These are phyloP conservation scores for Phytophthora nicotianae DNA, from an alignment of 352 stramenopile genomes.

Conservation along the genomic window DNA sequence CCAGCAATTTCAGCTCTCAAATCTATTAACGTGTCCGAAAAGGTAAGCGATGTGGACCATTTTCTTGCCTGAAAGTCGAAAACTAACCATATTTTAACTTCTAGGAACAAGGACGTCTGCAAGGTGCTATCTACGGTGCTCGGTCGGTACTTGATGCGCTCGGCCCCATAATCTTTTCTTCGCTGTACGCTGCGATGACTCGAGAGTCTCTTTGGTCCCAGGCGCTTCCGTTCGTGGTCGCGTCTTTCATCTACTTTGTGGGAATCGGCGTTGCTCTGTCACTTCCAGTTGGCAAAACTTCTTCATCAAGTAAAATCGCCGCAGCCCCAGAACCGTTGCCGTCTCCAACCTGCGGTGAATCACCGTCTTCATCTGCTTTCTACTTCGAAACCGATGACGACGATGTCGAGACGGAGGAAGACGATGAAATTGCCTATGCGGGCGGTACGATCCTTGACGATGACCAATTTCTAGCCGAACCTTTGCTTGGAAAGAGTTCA, in stretches of 20 bases:
- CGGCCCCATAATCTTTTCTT: constrained; percentile 66
- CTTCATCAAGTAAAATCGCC: constrained; percentile 9
- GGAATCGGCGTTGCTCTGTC: constrained; percentile 52
- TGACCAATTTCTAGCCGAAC: constrained; percentile 48
- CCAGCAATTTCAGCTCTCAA: constrained; percentile 48
- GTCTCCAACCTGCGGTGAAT: constrained; percentile 44
- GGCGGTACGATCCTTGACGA: constrained; percentile 25
- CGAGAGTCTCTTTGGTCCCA: constrained; percentile 44
- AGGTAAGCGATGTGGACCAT: constrained; percentile 23
- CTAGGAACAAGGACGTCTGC: constrained; percentile 74
- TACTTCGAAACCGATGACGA: constrained; percentile 59
- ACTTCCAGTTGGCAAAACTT: constrained; percentile 34
- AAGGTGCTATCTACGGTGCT: constrained; percentile 78
- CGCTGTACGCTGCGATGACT: constrained; percentile 65
- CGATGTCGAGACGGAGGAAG: constrained; percentile 29
- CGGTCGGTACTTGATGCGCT: constrained; percentile 68
- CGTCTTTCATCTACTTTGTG: constrained; percentile 51
- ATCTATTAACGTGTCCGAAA: constrained; percentile 51
- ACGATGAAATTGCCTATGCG: constrained; percentile 18
- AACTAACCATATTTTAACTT: not conserved
- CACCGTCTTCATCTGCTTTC: constrained; percentile 37
- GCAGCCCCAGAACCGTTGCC: constrained; percentile 33
- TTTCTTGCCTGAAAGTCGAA: not conserved
- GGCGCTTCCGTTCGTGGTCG: constrained; percentile 65
- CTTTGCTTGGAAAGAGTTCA: constrained; percentile 41